phyloP scores from a whole-genome alignment of 2,329 filamentous ascomycete genomes.

The Massarina eburnea region DNA sequence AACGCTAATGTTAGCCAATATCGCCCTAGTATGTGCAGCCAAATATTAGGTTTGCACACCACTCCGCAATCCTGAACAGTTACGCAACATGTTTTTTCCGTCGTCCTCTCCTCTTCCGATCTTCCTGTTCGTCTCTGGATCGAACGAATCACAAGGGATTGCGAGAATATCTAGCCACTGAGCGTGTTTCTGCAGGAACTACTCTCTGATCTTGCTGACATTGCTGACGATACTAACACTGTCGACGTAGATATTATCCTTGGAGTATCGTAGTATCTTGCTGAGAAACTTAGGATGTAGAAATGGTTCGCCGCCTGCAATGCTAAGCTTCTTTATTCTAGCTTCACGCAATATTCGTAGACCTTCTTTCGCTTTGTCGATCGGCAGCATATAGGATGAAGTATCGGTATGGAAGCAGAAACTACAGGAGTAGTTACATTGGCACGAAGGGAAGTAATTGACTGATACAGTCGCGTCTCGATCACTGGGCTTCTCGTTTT shows the following conservation, averaged over 20 bases:
- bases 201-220: slow-evolving; percentile 50
- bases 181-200: slow-evolving; percentile 48
- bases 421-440: slow-evolving; percentile 53
- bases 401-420: slow-evolving; percentile 62
- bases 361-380: slow-evolving; percentile 49
- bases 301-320: slow-evolving; percentile 59
- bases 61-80: slow-evolving; percentile 48
- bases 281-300: slow-evolving; percentile 51
- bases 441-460: slow-evolving; percentile 52
- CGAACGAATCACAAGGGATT: slow-evolving; percentile 59
- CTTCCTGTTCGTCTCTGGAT: slow-evolving; percentile 51
- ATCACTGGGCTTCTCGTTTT: background rate
- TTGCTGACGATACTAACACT: slow-evolving; percentile 58
- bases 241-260: slow-evolving; percentile 52
- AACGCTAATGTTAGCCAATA: too few relatives aligned
- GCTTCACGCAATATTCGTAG: slow-evolving; percentile 51
- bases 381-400: slow-evolving; percentile 46
- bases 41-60: too few relatives aligned
- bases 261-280: slow-evolving; percentile 51
- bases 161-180: slow-evolving; percentile 57
- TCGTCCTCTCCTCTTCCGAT: slow-evolving; percentile 49
- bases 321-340: slow-evolving; percentile 59
- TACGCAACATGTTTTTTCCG: slow-evolving; percentile 42
- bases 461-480: slow-evolving; percentile 24
- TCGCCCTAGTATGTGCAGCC: too few relatives aligned